Conservation (phyloP, 345 rosid species). For the Moringa oleifera region DNA sequence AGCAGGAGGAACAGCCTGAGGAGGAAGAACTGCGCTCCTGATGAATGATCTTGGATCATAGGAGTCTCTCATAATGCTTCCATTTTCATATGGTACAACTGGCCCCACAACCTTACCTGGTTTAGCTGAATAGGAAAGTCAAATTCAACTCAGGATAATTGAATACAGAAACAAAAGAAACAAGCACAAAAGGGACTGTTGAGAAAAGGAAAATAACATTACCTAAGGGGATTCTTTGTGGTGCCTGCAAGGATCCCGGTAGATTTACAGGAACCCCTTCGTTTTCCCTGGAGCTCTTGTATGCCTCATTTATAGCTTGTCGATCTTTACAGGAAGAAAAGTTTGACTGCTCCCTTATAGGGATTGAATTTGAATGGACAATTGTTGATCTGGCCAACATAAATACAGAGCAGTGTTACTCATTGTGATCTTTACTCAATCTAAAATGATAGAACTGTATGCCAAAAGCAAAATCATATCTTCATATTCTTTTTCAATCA, state of each 20-base stretch:
- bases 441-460: no score
- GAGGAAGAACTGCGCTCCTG: constrained; percentile 44
- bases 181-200: background rate
- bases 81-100: constrained; percentile 52
- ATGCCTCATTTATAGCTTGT: constrained; percentile 33
- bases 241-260: constrained; percentile 40
- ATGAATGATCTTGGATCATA: constrained; percentile 64
- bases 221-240: constrained; percentile 65
- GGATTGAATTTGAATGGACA: constrained; percentile 51
- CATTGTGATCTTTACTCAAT: background rate
- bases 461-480: background rate
- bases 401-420: no score
- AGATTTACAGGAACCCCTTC: constrained; percentile 40
- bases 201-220: constrained; percentile 7
- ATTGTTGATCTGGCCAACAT: constrained; percentile 70
- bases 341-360: constrained; percentile 42
- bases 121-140: constrained; percentile 41
- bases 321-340: constrained; percentile 25
- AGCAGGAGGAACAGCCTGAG: constrained; percentile 39
- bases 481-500: no score
- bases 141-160: constrained; percentile 10
- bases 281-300: constrained; percentile 31
- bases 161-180: background rate
- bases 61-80: constrained; percentile 41
- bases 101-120: constrained; percentile 64